Percentiles rank a stretch among this genome's conserved stretches.
Evolutionary conservation across 345 rosid species (phyloP).

Genomic region (Stellera chamaejasme): DNA sequence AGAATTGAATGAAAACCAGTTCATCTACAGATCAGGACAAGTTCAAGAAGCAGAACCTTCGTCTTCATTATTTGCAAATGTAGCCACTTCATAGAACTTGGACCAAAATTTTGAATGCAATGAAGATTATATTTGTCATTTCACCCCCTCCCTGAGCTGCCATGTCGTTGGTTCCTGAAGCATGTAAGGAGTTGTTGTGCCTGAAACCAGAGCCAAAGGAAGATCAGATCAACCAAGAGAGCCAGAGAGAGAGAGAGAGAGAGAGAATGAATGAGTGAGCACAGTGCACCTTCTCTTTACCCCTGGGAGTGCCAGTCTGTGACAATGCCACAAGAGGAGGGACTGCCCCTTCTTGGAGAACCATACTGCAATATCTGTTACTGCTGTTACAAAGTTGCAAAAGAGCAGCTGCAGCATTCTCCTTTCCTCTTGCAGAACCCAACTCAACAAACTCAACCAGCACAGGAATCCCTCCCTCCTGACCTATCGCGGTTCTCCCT

Average conservation of each 20-base stretch:
- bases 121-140: conserved; percentile 7
- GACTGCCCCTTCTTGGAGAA: conserved; percentile 89
- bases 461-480: conserved; percentile 66
- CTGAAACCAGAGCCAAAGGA: conserved; percentile 32
- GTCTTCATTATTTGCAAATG: conserved; percentile 34
- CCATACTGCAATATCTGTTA: conserved; percentile 45
- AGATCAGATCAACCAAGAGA: neutral
- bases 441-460: conserved; percentile 95
- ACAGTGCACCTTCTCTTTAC: conserved; percentile 72
- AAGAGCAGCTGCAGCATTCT: conserved; percentile 92
- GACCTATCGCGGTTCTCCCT: conserved; percentile 79
- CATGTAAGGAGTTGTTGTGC: conserved; percentile 74
- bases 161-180: conserved; percentile 78
- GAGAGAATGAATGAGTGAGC: neutral
- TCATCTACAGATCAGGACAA: conserved; percentile 24
- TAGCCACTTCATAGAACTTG: conserved; percentile 24
- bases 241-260: neutral
- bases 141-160: conserved; percentile 61
- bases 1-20: neutral
- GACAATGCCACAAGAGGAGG: conserved; percentile 90
- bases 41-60: conserved; percentile 23
- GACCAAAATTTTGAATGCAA: conserved; percentile 18
- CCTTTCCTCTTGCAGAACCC: conserved; percentile 91
- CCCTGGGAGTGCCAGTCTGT: conserved; percentile 82
- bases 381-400: conserved; percentile 68